Base-by-base conservation (phyloP, 2,329 filamentous ascomycete species). In the Exophiala dermatitidis region DNA sequence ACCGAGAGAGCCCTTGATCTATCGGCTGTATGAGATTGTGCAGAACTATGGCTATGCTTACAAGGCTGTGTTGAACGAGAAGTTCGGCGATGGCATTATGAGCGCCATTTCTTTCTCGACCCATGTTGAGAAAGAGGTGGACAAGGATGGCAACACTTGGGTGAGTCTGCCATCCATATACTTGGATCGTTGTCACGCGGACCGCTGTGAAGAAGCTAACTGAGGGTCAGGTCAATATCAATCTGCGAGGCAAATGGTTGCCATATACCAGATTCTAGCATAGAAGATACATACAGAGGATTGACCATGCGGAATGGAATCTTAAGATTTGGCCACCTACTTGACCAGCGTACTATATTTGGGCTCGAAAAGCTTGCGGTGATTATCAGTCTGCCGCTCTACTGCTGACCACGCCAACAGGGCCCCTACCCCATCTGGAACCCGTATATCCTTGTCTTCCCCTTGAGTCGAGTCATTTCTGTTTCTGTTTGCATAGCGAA, bases 41-140 rank as follows among this genome's bases (percentile, higher is more conserved):
- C 90, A 96, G 74, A 97, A 95, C 70, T 96, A 96, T 66, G 91
- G 91, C 1, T 94, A 95, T 69, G 88, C 90, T 0, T 96, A 94
- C 73, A 96, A 96, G 78, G 90, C 90, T 0, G 81, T 97, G 3
- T 69, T 96, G 70, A 96, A 97, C 63, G 91, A 97, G 79, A 96
- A 96, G 77, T 90, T 89, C 67, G 86, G 86, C 0, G 86, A 90
- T 67, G 91, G 91, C 1, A 97, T 97, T 66, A 96, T 97, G 91
- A 95, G 89, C 67, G 91, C 90, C 1, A 95, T 96, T 66, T 83
- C 83, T 10, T 96, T 95, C 70, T 86, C 83, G 48, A 95, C 89
- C 0, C 89, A 89, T 66, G 86, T 97, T 2, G 89, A 96, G 69
- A 95, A 94, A 79, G 91, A 97, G 79, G 83, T 84, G 1, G 91